These are phyloP conservation scores for Trapa bicornis DNA, from an alignment of 345 rosid species.

Conservation along the genomic window DNA sequence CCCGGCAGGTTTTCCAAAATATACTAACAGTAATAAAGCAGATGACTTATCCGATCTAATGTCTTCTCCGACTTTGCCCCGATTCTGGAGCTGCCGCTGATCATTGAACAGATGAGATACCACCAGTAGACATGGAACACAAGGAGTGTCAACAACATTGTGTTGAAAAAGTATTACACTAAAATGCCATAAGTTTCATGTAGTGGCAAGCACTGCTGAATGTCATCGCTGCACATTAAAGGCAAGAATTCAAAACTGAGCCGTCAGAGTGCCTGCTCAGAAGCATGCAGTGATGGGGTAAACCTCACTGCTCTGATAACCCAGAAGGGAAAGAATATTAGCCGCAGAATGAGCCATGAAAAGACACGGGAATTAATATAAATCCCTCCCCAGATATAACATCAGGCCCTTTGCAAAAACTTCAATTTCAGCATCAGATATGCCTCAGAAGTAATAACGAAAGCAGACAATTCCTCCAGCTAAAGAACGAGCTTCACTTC, in stretches of 20 bases:
- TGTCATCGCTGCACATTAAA: conserved; percentile 32
- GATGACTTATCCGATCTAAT: conserved; percentile 78
- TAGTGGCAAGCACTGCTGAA: conserved; percentile 38
- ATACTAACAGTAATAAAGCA: neutral
- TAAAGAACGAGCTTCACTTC: neutral
- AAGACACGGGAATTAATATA: neutral
- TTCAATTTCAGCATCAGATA: neutral
- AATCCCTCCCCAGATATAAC: too few relatives aligned
- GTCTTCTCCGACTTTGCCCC: conserved; percentile 90
- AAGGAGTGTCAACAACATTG: conserved; percentile 71
- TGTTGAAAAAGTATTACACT: conserved; percentile 70
- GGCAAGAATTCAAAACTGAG: conserved; percentile 10
- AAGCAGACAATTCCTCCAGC: neutral
- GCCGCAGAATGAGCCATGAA: conserved; percentile 81
- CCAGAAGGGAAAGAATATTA: conserved; percentile 91
- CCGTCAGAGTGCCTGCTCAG: conserved; percentile 1
- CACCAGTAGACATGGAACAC: conserved; percentile 98
- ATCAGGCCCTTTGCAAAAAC: neutral
- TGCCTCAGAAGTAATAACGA: neutral
- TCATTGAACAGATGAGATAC: conserved; percentile 81
- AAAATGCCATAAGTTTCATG: conserved; percentile 21
- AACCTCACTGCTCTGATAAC: conserved; percentile 70
- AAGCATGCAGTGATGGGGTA: conserved; percentile 5
- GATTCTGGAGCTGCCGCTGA: conserved; percentile 64
- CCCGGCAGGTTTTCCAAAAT: neutral